Evolutionary conservation across 2,329 filamentous ascomycete genomes (phyloP).

Genomic region (Aspergillus amoenus): DNA sequence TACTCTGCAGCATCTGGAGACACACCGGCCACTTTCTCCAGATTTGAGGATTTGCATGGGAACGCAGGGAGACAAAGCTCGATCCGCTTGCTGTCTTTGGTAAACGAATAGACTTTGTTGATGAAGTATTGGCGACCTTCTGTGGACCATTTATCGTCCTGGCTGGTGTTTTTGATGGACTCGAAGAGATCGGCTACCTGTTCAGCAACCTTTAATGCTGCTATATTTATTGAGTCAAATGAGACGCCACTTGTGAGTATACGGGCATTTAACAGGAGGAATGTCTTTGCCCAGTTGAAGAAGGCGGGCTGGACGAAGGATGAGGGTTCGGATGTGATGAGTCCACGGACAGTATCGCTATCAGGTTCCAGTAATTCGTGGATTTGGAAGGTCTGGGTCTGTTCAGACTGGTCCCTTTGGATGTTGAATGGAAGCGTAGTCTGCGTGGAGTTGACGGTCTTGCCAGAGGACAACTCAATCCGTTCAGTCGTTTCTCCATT

Average conservation of each 20-base stretch:
- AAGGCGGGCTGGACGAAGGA: background rate
- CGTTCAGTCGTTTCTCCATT: background rate
- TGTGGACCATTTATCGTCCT: background rate
- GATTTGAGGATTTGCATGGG: conserved; percentile 42
- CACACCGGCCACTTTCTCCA: conserved; percentile 33
- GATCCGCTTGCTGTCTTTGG: conserved; percentile 20
- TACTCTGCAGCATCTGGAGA: conserved; percentile 38
- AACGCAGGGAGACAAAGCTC: conserved; percentile 41
- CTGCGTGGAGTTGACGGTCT: background rate
- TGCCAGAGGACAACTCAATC: background rate
- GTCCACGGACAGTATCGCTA: background rate
- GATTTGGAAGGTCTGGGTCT: background rate
- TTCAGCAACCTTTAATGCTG: background rate
- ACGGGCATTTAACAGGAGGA: background rate
- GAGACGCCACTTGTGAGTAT: background rate
- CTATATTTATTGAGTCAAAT: too few relatives aligned
- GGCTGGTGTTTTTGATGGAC: background rate
- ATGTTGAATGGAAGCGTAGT: background rate
- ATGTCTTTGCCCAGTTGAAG: background rate
- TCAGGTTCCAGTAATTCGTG: background rate
- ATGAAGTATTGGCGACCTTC: background rate
- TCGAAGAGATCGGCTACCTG: background rate
- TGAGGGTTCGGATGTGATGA: background rate
- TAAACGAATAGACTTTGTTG: conserved; percentile 5
- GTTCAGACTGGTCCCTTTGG: too few relatives aligned